Evolutionary conservation across 164 flowering plant genomes (phyloP).

Genomic region (Macadamia integrifolia): DNA sequence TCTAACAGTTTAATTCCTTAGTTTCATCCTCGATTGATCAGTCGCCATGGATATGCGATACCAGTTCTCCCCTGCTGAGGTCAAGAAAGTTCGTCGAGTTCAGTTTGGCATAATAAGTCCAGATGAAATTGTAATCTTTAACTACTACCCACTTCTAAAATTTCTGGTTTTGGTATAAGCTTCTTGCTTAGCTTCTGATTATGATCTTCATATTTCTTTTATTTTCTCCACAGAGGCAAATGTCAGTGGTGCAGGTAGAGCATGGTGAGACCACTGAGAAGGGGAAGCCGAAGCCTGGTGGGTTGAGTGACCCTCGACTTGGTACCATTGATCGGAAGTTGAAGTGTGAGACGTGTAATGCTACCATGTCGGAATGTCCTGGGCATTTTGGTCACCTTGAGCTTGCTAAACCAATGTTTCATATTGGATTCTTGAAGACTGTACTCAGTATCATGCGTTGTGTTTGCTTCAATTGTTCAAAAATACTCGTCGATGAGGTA

Average conservation of each 20-base stretch:
- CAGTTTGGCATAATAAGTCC: conserved; percentile 84
- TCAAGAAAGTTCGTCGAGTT: conserved; percentile 63
- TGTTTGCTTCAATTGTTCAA: conserved; percentile 98
- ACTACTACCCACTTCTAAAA: background rate
- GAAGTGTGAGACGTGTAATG: conserved; percentile 97
- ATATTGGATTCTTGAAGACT: conserved; percentile 89
- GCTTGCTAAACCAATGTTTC: conserved; percentile 98
- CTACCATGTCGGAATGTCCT: conserved; percentile 98
- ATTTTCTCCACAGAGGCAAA: conserved; percentile 72
- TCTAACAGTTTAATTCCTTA: background rate
- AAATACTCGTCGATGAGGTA: conserved; percentile 90
- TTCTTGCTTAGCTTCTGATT: background rate
- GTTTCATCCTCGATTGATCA: background rate
- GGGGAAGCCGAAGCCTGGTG: conserved; percentile 87
- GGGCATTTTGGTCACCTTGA: conserved; percentile 98
- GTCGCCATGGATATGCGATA: conserved; percentile 64
- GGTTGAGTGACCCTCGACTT: conserved; percentile 80
- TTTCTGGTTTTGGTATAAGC: conserved; percentile 1
- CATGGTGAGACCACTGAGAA: conserved; percentile 91
- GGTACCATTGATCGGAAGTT: conserved; percentile 92
- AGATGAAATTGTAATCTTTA: conserved; percentile 59
- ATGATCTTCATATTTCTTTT: background rate
- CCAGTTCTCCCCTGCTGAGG: conserved; percentile 76
- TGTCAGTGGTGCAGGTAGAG: conserved; percentile 94
- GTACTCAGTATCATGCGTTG: conserved; percentile 82